Conservation (phyloP, 345 rosid species). For the Pelargonium nanum region DNA sequence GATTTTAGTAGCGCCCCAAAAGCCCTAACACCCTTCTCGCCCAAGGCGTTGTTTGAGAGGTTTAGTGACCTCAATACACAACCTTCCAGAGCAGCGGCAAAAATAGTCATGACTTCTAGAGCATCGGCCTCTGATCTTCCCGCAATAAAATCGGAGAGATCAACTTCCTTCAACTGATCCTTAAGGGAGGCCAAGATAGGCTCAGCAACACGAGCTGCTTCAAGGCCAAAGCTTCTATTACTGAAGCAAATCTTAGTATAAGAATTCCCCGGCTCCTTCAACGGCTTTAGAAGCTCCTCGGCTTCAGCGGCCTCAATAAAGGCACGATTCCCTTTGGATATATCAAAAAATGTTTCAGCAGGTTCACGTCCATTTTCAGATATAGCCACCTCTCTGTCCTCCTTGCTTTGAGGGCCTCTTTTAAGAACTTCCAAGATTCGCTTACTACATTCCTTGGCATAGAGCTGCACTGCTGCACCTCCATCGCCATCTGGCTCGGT, state of each 20-base stretch:
- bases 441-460: too few relatives aligned
- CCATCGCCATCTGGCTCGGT: conserved; percentile 34
- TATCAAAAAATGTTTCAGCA: conserved; percentile 12
- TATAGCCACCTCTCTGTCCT: not conserved
- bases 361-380: too few relatives aligned
- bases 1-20: conserved; percentile 21
- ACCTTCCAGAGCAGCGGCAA: conserved; percentile 24
- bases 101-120: conserved; percentile 21
- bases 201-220: conserved; percentile 23
- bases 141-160: too few relatives aligned
- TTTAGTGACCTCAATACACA: conserved; percentile 16
- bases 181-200: conserved; percentile 24
- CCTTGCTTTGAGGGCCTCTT: conserved; percentile 13
- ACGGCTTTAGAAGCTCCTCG: conserved; percentile 17
- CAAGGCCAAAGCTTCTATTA: conserved; percentile 23
- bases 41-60: conserved; percentile 29
- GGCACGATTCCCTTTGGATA: conserved; percentile 20
- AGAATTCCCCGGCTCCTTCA: conserved; percentile 22
- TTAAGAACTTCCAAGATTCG: conserved; percentile 22
- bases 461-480: conserved; percentile 25
- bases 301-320: conserved; percentile 24
- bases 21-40: conserved; percentile 31
- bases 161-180: conserved; percentile 26
- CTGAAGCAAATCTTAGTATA: conserved; percentile 25
- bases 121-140: conserved; percentile 26